These are phyloP conservation scores for Kodamaea fukazawae DNA, from an alignment of 805 yeast species.

Conservation along the genomic window DNA sequence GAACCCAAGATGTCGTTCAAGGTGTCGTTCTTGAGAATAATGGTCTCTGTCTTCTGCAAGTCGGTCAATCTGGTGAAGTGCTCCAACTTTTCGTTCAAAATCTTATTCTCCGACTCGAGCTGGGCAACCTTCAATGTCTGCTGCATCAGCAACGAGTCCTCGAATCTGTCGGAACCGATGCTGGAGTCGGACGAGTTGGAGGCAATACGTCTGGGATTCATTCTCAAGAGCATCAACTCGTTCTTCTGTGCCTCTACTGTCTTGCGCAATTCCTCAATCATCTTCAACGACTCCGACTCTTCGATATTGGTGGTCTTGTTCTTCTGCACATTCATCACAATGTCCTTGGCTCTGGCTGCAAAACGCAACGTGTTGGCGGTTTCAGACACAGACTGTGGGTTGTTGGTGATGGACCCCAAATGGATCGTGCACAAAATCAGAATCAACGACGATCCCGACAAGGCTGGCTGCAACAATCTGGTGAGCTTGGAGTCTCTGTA, in stretches of 20 bases:
- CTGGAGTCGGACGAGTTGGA: slow-evolving; percentile 11
- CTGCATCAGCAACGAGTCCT: slow-evolving; percentile 14
- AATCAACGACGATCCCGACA: slow-evolving; percentile 82
- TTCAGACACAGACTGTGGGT: slow-evolving; percentile 59
- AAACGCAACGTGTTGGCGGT: slow-evolving; percentile 85
- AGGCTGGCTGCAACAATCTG: slow-evolving; percentile 84
- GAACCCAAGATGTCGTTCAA: slow-evolving; percentile 56
- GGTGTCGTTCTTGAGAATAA: slow-evolving; percentile 57
- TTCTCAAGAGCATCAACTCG: slow-evolving; percentile 45
- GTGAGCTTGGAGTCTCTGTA: slow-evolving; percentile 93
- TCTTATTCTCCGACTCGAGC: slow-evolving; percentile 59
- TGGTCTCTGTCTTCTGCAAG: slow-evolving; percentile 53
- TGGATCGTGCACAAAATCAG: slow-evolving; percentile 86
- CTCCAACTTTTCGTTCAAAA: slow-evolving; percentile 64
- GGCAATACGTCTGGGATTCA: slow-evolving; percentile 1
- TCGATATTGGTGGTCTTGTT: slow-evolving; percentile 36
- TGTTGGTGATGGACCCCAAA: slow-evolving; percentile 39
- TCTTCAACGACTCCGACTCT: slow-evolving; percentile 38
- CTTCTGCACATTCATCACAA: slow-evolving; percentile 63
- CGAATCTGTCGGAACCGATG: slow-evolving; percentile 47
- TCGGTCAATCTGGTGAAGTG: slow-evolving; percentile 67
- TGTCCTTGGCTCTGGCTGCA: slow-evolving; percentile 90
- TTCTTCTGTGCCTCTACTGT: slow-evolving; percentile 61
- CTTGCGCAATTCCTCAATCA: slow-evolving; percentile 53
- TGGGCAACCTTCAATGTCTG: slow-evolving; percentile 15